These are phyloP conservation scores for Hyaloscypha bicolor DNA, from an alignment of 495 filamentous ascomycete species.

Conservation along the genomic window DNA sequence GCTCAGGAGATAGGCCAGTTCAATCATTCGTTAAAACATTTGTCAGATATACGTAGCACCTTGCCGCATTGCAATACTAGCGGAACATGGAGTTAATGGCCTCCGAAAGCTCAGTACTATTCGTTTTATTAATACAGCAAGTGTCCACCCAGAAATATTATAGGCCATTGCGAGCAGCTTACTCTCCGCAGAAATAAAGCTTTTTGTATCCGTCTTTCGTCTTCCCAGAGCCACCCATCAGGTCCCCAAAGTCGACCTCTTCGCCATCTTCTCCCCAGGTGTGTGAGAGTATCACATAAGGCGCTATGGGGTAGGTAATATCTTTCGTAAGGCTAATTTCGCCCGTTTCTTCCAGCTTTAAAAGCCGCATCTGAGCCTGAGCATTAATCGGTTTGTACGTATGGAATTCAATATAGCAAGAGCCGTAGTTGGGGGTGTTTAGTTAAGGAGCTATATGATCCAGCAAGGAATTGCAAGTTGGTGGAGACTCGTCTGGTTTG, in stretches of 20 bases:
- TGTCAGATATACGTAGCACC: too few relatives aligned
- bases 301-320: conserved; percentile 15
- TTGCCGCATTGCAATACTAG: too few relatives aligned
- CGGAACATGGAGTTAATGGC: too few relatives aligned
- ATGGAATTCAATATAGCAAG: conserved; percentile 24
- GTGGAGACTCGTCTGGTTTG: neutral
- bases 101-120: too few relatives aligned
- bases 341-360: conserved; percentile 24
- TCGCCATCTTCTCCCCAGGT: conserved; percentile 31
- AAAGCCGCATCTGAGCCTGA: conserved; percentile 8
- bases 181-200: neutral
- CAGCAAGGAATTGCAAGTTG: conserved; percentile 15
- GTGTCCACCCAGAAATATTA: too few relatives aligned
- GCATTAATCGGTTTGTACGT: neutral
- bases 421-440: conserved; percentile 8
- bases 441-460: neutral
- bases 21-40: too few relatives aligned
- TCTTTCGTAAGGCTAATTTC: conserved; percentile 25
- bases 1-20: too few relatives aligned
- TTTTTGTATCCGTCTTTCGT: conserved; percentile 8
- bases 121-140: too few relatives aligned
- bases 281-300: conserved; percentile 32
- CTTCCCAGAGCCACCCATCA: conserved; percentile 1
- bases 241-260: conserved; percentile 31
- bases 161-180: neutral